A percentile compares a stretch with the other conserved stretches of the same genome.
Conservation (phyloP, 2,329 filamentous ascomycete genomes). For the Aspergillus glaucus region DNA sequence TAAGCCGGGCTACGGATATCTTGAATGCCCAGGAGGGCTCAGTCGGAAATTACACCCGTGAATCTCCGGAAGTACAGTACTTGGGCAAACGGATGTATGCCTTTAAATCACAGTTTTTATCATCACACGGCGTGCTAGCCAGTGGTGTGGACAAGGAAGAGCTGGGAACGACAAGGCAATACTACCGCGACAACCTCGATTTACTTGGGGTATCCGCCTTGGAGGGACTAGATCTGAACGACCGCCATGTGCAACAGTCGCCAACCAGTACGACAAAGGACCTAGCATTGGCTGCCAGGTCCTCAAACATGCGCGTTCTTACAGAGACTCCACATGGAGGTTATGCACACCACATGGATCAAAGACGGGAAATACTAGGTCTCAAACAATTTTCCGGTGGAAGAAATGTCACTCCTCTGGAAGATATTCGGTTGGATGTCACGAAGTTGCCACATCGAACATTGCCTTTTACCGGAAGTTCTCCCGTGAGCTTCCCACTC, state of each 20-base stretch:
- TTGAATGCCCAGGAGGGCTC: conserved; percentile 36
- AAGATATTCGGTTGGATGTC: conserved; percentile 18
- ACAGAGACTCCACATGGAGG: conserved; percentile 9
- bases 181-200: conserved; percentile 40
- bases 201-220: conserved; percentile 32
- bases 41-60: conserved; percentile 29
- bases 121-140: conserved; percentile 36
- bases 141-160: conserved; percentile 35
- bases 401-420: conserved; percentile 13
- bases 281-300: conserved; percentile 16
- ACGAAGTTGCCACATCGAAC: conserved; percentile 16
- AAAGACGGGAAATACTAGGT: conserved; percentile 9
- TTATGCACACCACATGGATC: conserved; percentile 6
- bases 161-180: conserved; percentile 28
- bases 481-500: conserved; percentile 26
- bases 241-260: conserved; percentile 10
- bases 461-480: conserved; percentile 22
- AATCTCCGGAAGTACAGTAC: conserved; percentile 37
- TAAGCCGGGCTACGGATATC: conserved; percentile 38
- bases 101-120: conserved; percentile 38
- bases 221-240: conserved; percentile 27
- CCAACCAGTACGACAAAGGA: conserved; percentile 17
- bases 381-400: conserved; percentile 12
- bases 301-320: conserved; percentile 11
- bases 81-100: conserved; percentile 38